Conservation (phyloP, 257 asterid species). For the Solanum sitiens region DNA sequence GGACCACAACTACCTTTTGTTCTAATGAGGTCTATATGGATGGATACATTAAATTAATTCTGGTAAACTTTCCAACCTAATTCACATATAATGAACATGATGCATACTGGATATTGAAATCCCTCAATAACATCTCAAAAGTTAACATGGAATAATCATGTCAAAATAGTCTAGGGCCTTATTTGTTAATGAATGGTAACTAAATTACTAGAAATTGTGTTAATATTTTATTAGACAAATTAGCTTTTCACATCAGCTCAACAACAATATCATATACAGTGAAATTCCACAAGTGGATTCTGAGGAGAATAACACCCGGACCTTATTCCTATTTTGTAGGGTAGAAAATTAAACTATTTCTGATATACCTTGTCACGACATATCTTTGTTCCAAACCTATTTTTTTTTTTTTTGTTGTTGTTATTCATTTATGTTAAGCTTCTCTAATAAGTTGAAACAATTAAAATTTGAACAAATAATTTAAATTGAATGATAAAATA, state of each 20-base stretch:
- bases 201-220: not conserved
- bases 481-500: not conserved
- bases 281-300: fast-evolving
- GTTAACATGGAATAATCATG: not conserved
- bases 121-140: not conserved
- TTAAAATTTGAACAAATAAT: not conserved
- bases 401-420: not conserved
- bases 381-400: not conserved
- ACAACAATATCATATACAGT: not conserved
- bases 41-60: not conserved
- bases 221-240: not conserved
- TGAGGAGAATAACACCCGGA: not conserved
- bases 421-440: not conserved
- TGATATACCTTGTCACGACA: too few species aligned
- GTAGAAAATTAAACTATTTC: not conserved
- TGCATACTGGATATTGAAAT: not conserved
- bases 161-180: not conserved
- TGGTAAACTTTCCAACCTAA: not conserved
- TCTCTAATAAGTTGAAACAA: not conserved
- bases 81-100: not conserved
- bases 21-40: not conserved
- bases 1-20: not conserved
- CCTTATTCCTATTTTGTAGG: not conserved
- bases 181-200: not conserved
- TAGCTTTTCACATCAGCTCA: not conserved